Percentiles rank a stretch among this genome's conserved stretches.
Conservation (phyloP, 768 basidiomycete species). For the Trametes cingulata region DNA sequence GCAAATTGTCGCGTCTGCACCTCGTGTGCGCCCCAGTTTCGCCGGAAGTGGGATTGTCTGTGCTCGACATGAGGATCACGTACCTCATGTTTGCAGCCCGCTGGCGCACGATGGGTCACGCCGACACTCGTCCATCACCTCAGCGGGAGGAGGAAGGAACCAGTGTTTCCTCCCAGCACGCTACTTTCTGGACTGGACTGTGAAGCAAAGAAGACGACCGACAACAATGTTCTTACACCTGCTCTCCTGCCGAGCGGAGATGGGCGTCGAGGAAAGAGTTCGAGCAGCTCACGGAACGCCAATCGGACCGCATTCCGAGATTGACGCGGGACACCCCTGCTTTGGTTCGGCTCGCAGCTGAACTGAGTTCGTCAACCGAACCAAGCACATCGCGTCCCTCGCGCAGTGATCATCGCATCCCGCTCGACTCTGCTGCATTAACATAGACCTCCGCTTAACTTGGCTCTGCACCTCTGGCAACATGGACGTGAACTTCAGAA, state of each 20-base stretch:
- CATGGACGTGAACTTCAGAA: constrained; percentile 70
- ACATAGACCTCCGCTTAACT: neutral
- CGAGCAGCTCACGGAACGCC: neutral
- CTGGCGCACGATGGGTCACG: no score
- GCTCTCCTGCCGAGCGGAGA: no score
- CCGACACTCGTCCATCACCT: no score
- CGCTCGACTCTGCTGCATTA: neutral
- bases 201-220: neutral
- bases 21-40: constrained; percentile 13
- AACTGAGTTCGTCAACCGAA: neutral
- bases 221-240: neutral
- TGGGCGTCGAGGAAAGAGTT: neutral
- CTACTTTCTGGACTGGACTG: no score
- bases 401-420: neutral
- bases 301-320: neutral
- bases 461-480: neutral
- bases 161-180: no score
- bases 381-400: neutral
- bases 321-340: neutral
- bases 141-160: no score
- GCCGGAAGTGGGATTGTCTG: neutral
- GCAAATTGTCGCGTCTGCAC: neutral
- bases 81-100: neutral
- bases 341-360: neutral
- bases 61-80: constrained; percentile 8